Percentiles rank a stretch among this genome's conserved stretches.
Conservation (phyloP, 495 filamentous ascomycete genomes). For the Amphirosellinia nigrospora region DNA sequence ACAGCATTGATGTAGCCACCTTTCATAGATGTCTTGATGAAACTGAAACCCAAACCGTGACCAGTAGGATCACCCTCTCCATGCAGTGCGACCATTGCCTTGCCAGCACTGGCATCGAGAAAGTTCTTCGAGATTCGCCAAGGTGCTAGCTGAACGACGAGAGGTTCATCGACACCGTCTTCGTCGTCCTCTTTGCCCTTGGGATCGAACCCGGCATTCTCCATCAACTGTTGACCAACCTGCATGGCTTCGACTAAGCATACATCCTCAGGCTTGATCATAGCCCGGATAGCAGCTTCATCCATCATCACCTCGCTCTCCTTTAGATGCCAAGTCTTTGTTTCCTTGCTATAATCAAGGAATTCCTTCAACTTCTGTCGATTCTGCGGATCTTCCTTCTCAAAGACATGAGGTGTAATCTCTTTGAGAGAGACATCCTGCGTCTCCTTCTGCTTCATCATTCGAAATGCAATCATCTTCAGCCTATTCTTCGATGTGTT, state of each 20-base stretch:
- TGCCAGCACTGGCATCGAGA: conserved; percentile 87
- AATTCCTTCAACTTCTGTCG: conserved; percentile 97
- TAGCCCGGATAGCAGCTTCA: conserved; percentile 74
- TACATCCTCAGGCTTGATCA: conserved; percentile 94
- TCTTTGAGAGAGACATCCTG: conserved; percentile 73
- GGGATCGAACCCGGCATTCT: conserved; percentile 74
- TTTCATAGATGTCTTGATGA: conserved; percentile 98
- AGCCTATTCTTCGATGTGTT: conserved; percentile 93
- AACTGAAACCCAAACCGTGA: conserved; percentile 90
- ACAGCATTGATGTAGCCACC: conserved; percentile 92
- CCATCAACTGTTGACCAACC: conserved; percentile 83
- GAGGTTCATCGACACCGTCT: conserved; percentile 68
- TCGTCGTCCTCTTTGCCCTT: conserved; percentile 66
- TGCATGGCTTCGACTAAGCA: conserved; percentile 97
- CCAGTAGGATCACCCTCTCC: conserved; percentile 96
- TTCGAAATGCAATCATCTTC: conserved; percentile 90
- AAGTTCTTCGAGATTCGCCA: conserved; percentile 97
- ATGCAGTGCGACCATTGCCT: conserved; percentile 95
- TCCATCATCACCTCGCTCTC: conserved; percentile 75
- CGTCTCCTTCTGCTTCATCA: conserved; percentile 75
- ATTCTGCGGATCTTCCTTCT: conserved; percentile 91
- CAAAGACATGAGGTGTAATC: conserved; percentile 86
- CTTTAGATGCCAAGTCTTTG: conserved; percentile 81
- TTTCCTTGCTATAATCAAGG: conserved; percentile 81
- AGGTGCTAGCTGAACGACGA: conserved; percentile 75